These are phyloP conservation scores for Alternaria tenuissima DNA, from an alignment of 2,329 filamentous ascomycete genomes.

Conservation along the genomic window DNA sequence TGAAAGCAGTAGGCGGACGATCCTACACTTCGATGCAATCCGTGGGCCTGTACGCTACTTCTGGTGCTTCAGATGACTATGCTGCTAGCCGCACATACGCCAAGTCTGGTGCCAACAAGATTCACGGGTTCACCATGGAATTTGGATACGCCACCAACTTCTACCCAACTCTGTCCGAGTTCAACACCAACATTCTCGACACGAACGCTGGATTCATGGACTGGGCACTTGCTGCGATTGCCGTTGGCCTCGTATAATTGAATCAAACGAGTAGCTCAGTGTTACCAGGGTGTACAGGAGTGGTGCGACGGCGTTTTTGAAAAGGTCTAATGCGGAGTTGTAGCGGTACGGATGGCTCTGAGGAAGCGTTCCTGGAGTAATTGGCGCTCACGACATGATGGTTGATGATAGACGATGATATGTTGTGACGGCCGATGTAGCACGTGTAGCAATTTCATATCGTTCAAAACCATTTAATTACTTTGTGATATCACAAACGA, in stretches of 20 bases:
- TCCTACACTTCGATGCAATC: slow-evolving; percentile 44
- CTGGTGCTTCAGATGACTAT: slow-evolving; percentile 52
- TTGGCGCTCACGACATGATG: background rate
- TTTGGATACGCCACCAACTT: slow-evolving; percentile 51
- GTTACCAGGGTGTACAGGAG: background rate
- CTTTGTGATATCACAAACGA: background rate
- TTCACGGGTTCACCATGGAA: slow-evolving; percentile 44
- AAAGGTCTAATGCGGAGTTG: background rate
- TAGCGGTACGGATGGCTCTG: background rate
- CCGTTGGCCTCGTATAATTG: slow-evolving; percentile 35
- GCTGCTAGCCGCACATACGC: slow-evolving; percentile 50
- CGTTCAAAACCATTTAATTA: background rate
- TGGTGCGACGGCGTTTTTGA: background rate
- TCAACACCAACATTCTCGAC: slow-evolving; percentile 52
- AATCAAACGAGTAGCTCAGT: background rate
- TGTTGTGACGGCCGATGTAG: background rate
- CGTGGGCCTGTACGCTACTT: slow-evolving; percentile 51
- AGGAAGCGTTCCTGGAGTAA: background rate
- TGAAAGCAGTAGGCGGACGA: slow-evolving; percentile 51
- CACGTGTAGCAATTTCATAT: background rate
- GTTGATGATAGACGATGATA: background rate
- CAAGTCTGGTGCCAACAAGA: slow-evolving; percentile 47
- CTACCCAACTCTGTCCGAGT: slow-evolving; percentile 52
- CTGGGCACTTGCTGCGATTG: slow-evolving; percentile 49
- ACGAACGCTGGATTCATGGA: slow-evolving; percentile 55